These are phyloP conservation scores for Logfia minima DNA, from an alignment of 129 eudicot species.

Conservation along the genomic window DNA sequence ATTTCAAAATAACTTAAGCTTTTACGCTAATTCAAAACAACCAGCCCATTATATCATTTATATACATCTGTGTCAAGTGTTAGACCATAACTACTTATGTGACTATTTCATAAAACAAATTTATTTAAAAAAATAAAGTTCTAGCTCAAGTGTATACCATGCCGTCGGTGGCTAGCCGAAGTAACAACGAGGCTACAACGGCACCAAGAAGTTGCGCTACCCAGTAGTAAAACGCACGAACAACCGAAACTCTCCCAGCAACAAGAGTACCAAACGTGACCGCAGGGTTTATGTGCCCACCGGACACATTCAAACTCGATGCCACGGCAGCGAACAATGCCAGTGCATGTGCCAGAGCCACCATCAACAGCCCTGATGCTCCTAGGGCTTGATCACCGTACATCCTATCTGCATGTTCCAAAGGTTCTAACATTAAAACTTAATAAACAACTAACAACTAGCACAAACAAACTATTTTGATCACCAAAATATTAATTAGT, in stretches of 20 bases:
- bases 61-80: too few species aligned
- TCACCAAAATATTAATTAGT: neutral
- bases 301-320: slow-evolving; percentile 74
- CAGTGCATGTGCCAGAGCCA: slow-evolving; percentile 77
- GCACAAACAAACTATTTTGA: neutral
- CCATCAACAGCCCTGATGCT: slow-evolving; percentile 49
- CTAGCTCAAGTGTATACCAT: slow-evolving; percentile 44
- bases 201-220: slow-evolving; percentile 84
- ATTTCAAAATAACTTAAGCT: too few species aligned
- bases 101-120: too few species aligned
- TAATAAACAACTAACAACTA: neutral
- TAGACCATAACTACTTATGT: too few species aligned
- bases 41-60: too few species aligned
- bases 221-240: slow-evolving; percentile 83
- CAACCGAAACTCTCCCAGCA: slow-evolving; percentile 68
- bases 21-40: too few species aligned
- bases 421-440: neutral
- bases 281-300: slow-evolving; percentile 90
- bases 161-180: slow-evolving; percentile 71
- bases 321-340: slow-evolving; percentile 82
- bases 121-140: too few species aligned
- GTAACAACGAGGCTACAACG: slow-evolving; percentile 57
- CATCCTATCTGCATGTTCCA: slow-evolving; percentile 49
- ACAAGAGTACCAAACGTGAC: slow-evolving; percentile 82
- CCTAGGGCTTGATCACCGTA: slow-evolving; percentile 45